Evolutionary conservation across 805 yeast genomes (phyloP).

Genomic region (Starmerella sirachaensis): DNA sequence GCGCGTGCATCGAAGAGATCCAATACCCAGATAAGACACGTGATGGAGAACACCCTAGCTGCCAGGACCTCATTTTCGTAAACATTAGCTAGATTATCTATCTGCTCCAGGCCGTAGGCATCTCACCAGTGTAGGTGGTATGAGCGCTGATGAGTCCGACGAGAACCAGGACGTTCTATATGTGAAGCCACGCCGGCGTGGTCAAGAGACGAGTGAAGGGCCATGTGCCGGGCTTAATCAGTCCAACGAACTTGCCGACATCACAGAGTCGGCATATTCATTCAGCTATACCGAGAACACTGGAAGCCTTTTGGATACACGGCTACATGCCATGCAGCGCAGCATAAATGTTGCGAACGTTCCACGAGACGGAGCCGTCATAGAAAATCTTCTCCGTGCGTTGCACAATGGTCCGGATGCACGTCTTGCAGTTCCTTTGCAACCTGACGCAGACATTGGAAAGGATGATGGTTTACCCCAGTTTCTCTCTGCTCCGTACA

Average conservation of each 20-base stretch:
- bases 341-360: too few relatives aligned
- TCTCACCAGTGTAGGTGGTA: too few relatives aligned
- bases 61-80: too few relatives aligned
- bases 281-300: slow-evolving; percentile 21
- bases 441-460: background rate
- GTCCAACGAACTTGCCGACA: slow-evolving; percentile 1
- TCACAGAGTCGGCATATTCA: slow-evolving; percentile 13
- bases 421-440: background rate
- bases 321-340: slow-evolving; percentile 19
- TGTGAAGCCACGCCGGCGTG: background rate
- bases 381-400: too few relatives aligned
- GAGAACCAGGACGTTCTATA: slow-evolving; percentile 2
- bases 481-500: slow-evolving; percentile 6
- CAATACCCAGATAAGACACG: too few relatives aligned
- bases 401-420: too few relatives aligned
- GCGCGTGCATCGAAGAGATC: too few relatives aligned
- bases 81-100: too few relatives aligned
- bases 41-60: too few relatives aligned
- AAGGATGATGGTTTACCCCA: slow-evolving; percentile 10
- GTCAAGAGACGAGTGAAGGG: background rate
- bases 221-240: background rate
- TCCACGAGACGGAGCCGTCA: too few relatives aligned
- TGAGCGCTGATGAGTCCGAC: background rate
- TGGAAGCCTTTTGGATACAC: slow-evolving; percentile 15
- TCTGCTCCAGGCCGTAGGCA: too few relatives aligned